Conservation (phyloP, 768 basidiomycete genomes). For the Mycena amicta region DNA sequence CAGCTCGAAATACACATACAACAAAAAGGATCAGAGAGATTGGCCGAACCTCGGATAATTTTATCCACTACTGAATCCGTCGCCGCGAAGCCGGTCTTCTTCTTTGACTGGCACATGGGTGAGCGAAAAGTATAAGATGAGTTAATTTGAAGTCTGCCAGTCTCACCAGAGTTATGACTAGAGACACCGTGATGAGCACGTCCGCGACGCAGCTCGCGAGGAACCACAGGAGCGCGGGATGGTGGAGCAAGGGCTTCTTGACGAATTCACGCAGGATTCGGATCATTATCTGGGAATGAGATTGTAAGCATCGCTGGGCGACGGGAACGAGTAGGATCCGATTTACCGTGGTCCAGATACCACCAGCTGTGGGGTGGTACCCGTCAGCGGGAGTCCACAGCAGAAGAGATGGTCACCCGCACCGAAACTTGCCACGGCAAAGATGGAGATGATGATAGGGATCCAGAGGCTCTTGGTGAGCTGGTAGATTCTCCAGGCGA, state of each 20-base stretch:
- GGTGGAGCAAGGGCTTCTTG: constrained; percentile 33
- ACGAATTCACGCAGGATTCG: constrained; percentile 28
- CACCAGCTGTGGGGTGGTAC: constrained; percentile 31
- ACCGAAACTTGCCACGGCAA: constrained; percentile 36
- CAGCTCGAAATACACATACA: constrained; percentile 4
- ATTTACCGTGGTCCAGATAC: constrained; percentile 34
- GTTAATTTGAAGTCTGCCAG: background rate
- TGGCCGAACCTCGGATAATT: constrained; percentile 33
- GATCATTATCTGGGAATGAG: constrained; percentile 7
- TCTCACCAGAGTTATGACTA: constrained; percentile 47
- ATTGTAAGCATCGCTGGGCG: background rate
- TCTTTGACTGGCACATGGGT: constrained; percentile 32
- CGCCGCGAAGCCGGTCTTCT: constrained; percentile 37
- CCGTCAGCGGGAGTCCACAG: background rate
- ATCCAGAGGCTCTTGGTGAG: constrained; percentile 34
- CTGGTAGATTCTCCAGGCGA: constrained; percentile 41
- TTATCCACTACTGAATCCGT: constrained; percentile 39
- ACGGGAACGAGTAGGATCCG: background rate
- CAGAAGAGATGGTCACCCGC: constrained; percentile 2
- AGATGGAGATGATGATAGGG: constrained; percentile 29
- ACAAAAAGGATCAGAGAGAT: constrained; percentile 1
- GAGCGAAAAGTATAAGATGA: background rate
- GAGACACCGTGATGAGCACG: constrained; percentile 44
- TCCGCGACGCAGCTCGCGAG: constrained; percentile 47
- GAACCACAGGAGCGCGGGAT: constrained; percentile 46